Evolutionary conservation across 2,329 filamentous ascomycete genomes (phyloP), one percentile per base, ranked within the genome.

Genomic region (Arthrinium phaeospermum): DNA sequence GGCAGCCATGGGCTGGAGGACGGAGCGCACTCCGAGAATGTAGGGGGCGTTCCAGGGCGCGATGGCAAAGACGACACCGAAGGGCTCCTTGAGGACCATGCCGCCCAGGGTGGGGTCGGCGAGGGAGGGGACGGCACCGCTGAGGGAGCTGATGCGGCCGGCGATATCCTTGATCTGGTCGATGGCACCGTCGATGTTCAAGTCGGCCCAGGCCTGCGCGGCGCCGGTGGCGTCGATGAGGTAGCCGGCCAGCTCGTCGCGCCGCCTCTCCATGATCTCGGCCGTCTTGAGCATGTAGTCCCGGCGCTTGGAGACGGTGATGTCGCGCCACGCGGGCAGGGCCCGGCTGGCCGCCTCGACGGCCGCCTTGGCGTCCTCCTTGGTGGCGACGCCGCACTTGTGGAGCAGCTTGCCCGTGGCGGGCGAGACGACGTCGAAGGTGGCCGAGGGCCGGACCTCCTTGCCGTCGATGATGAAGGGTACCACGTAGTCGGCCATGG

Each of bases 11-110:
- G 91, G 88, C 72, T 86, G 85, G 22, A 86, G 80, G 61, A 91
- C 87, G 1, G 82, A 75, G 19, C 85, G 81, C 14, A 82, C 76
- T 3, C 83, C 83, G 4, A 86, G 77, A 70, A 85, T 83, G 68
- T 84, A 82, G 0, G 85, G 80, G 0, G 83, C 85, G 53, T 86
- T 86, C 82, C 91, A 93, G 7, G 91, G 91, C 6, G 90, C 91
- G 77, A 93, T 92, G 7, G 86, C 89, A 64, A 93, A 81, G 41
- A 92, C 85, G 12, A 93, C 91, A 3, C 91, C 92, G 76, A 88
- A 91, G 0, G 91, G 91, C 80, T 93, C 91, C 79, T 91, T 92
- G 74, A 89, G 84, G 4, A 94, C 82, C 74, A 93, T 83, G 0
- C 90, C 90, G 45, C 82, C 85, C 45, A 86, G 84, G 0, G 86